Base-by-base conservation (phyloP, 2,329 filamentous ascomycete genomes). In the Chaetomium sp. region DNA sequence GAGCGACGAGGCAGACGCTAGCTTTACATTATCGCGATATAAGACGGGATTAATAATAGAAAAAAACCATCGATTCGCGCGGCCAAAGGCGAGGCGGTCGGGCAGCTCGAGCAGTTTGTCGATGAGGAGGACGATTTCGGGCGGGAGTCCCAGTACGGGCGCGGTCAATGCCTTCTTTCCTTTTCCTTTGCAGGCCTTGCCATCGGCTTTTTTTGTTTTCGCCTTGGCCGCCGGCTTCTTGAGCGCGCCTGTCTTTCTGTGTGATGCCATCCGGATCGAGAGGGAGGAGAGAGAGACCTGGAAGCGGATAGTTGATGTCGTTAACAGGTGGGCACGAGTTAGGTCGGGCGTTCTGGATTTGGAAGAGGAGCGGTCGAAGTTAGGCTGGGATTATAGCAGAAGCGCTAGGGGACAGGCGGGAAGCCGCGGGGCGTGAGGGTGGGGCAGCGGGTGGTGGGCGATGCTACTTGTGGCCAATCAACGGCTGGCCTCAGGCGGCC, bases 101-200 rank as follows among this genome's bases (percentile, higher is more conserved):
- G 48, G 45, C 6, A 56, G 46, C 5, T 51, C 54, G 48, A 64
- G 59, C 32, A 61, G 54, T 10, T 60, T 55, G 53, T 56, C 43
- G 56, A 64, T 52, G 6, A 64, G 56, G n/a, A 58, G 49, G 49
- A 62, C 48, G 51, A 64, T 59, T 47, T 64, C 62, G 35, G 60
- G 48, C 9, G 62, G 62, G 2, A 64, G 56, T 3, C 49, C 54
- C 6, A 60, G 56, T 34, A 64, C 55, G 4, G 61, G 60, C 49
- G 53, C 55, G 36, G 55, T 58, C 33, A 52, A 5, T 3, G 53
- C 53, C 52, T 54, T 53, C 35, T 52, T 54, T 2, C 14, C n/a
- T 40, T 52, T 54, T 9, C 37, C 43, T 36, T 50, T 56, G 46
- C 40, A 50, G 5, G 45, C 10, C 37, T 55, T 57, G 12, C 50